These are phyloP conservation scores for Aspergillus tubingensis DNA, from an alignment of 2,329 filamentous ascomycete species.

Conservation along the genomic window DNA sequence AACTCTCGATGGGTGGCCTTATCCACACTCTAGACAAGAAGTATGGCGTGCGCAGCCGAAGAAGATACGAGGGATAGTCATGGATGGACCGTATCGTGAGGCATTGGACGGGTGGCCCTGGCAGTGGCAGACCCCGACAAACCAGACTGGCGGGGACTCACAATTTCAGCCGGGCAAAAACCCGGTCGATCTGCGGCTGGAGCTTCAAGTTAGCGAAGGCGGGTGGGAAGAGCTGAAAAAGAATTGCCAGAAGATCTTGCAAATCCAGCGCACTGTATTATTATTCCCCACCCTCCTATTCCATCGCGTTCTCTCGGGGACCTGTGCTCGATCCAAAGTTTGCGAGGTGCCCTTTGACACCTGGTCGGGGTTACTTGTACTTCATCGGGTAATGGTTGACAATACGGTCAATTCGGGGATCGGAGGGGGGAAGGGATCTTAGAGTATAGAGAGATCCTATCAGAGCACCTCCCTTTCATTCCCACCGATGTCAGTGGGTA, in stretches of 20 bases:
- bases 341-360: too few species aligned
- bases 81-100: not conserved
- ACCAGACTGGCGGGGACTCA: not conserved
- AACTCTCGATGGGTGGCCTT: not conserved
- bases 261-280: too few species aligned
- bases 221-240: not conserved
- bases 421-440: too few species aligned
- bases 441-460: not conserved
- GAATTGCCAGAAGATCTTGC: not conserved
- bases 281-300: too few species aligned
- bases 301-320: too few species aligned
- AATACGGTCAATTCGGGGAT: too few species aligned
- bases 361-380: too few species aligned
- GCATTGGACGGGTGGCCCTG: not conserved
- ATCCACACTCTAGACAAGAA: not conserved
- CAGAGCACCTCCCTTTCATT: not conserved
- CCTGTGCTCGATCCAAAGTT: too few species aligned
- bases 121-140: not conserved
- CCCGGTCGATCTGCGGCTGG: not conserved
- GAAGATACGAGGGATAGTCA: slow-evolving; percentile 1
- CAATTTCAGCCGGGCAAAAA: not conserved
- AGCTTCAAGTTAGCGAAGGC: not conserved
- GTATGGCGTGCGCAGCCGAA: not conserved
- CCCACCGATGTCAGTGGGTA: not conserved
- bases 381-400: too few species aligned